Conservation (phyloP, 2,329 filamentous ascomycete species). For the Stagonosporopsis vannaccii region DNA sequence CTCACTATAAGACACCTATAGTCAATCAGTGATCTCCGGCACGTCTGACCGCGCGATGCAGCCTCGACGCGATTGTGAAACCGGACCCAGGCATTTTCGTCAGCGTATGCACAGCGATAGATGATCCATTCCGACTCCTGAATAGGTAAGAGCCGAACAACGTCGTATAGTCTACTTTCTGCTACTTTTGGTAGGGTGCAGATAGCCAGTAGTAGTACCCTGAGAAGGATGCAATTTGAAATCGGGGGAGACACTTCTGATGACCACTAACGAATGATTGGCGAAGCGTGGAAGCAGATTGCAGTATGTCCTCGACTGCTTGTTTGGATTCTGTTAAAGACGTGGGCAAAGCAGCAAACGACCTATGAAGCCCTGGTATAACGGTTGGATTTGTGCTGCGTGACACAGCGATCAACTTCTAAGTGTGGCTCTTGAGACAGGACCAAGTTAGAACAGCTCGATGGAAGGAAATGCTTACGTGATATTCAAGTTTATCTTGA, state of each 20-base stretch:
- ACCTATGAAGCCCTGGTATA: background rate
- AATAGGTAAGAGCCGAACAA: background rate
- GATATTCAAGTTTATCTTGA: no score
- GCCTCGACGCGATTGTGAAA: background rate
- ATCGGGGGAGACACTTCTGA: background rate
- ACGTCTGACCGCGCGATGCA: background rate
- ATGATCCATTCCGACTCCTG: background rate
- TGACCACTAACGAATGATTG: background rate
- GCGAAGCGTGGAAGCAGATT: background rate
- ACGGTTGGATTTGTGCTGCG: background rate
- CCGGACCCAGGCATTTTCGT: background rate
- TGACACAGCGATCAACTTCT: background rate
- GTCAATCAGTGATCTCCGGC: background rate
- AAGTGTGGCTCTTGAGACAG: no score
- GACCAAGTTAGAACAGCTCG: no score
- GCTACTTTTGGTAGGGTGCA: background rate
- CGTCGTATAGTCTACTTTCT: background rate
- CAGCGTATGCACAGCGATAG: background rate
- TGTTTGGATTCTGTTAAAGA: no score
- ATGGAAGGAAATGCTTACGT: background rate
- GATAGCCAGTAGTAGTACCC: no score
- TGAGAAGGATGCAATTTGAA: background rate
- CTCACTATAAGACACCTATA: background rate
- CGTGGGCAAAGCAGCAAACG: no score
- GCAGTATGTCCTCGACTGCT: no score